phyloP scores from a whole-genome alignment of 108 stramenopile genomes.

The Fistulifera solaris region DNA sequence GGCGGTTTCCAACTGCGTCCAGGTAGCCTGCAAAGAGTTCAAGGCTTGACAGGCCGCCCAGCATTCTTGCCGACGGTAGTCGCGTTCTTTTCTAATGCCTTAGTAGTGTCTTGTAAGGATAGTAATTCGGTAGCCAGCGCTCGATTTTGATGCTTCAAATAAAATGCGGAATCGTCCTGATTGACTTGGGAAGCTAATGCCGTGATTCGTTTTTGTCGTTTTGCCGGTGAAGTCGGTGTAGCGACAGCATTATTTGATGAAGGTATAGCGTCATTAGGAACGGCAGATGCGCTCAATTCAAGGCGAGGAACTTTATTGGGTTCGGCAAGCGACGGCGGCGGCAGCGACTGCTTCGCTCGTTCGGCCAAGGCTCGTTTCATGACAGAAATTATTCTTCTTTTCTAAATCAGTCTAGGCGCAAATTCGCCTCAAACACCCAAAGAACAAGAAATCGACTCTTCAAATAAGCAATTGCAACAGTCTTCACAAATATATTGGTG shows the following conservation, averaged over 20 bases:
- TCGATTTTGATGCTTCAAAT: constrained; percentile 67
- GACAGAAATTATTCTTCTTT: too few species aligned
- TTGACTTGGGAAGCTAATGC: constrained; percentile 7
- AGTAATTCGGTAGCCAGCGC: constrained; percentile 65
- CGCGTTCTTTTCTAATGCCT: constrained; percentile 56
- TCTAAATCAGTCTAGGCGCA: too few species aligned
- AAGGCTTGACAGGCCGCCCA: constrained; percentile 29
- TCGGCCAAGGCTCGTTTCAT: constrained; percentile 87
- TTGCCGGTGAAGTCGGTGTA: constrained; percentile 6
- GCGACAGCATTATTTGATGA: constrained; percentile 1
- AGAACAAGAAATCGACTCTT: too few species aligned
- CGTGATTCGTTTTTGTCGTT: constrained; percentile 2
- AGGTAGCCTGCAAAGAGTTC: constrained; percentile 27
- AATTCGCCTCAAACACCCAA: too few species aligned
- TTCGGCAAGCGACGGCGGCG: constrained; percentile 3
- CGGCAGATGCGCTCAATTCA: constrained; percentile 2
- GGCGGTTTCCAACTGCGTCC: constrained; percentile 41
- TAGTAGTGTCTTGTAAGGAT: constrained; percentile 37
- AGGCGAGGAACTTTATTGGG: background rate
- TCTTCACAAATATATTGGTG: too few species aligned
- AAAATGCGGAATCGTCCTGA: constrained; percentile 31
- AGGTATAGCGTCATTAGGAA: background rate
- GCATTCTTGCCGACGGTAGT: constrained; percentile 50
- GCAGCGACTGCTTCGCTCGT: constrained; percentile 50
- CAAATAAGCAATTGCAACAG: too few species aligned